Conservation (phyloP, 1,284 basidiomycete genomes). For the Cryptococcus sp. region DNA sequence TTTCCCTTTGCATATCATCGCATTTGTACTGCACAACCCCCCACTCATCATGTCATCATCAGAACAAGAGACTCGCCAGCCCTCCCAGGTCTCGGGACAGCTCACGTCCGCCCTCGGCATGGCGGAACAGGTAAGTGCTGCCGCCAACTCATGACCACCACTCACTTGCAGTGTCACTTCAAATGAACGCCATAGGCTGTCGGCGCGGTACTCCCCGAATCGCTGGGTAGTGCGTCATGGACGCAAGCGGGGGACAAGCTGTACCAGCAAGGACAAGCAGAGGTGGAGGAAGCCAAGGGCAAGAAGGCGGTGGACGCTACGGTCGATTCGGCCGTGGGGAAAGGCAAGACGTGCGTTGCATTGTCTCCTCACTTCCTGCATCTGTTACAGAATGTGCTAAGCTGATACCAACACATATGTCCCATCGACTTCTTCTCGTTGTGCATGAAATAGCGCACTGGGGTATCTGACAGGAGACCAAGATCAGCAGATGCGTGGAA, state of each 20-base stretch:
- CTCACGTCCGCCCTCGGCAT: constrained; percentile 20
- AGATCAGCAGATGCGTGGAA: constrained; percentile 43
- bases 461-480: constrained; percentile 52
- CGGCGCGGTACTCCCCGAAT: constrained; percentile 35
- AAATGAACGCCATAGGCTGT: constrained; percentile 27
- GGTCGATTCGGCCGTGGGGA: constrained; percentile 40
- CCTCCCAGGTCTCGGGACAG: constrained; percentile 41
- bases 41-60: constrained; percentile 3
- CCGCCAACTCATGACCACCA: too few species aligned
- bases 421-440: too few species aligned
- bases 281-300: constrained; percentile 46
- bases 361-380: too few species aligned
- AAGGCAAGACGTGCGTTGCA: constrained; percentile 47
- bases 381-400: too few species aligned
- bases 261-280: constrained; percentile 32
- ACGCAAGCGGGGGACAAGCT: constrained; percentile 36
- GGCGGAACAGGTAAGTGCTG: constrained; percentile 24
- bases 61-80: constrained; percentile 19
- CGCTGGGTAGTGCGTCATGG: constrained; percentile 33
- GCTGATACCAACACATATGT: too few species aligned
- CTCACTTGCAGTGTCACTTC: too few species aligned
- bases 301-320: constrained; percentile 40
- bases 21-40: too few species aligned
- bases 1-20: too few species aligned
- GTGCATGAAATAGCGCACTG: too few species aligned